Base-by-base conservation (phyloP, 1,139 yeast genomes). In the Scheffersomyces lignicola region DNA sequence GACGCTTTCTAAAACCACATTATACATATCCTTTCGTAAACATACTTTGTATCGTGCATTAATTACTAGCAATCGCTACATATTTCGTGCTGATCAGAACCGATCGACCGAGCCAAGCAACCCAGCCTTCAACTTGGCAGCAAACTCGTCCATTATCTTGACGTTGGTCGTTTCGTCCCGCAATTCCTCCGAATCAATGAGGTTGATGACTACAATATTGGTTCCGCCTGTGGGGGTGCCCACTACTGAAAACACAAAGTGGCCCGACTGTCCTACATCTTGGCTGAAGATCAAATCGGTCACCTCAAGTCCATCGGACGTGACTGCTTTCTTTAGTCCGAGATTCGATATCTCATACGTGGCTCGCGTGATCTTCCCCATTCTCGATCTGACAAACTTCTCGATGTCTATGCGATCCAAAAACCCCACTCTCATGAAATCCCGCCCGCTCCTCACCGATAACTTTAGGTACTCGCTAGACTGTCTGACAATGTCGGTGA, bases 291-390 rank as follows among this genome's bases (percentile, higher is more conserved):
- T 40, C 18, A 58, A 36, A 30, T 60, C 52, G 8, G 32, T 29
- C 13, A 40, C 31, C 25, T 16, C 47, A 44, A 5, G 48, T 4
- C 48, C 48, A 5, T 32, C 23, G 2, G 24, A n/a, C 15, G 38
- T 31, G 3, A 11, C 6, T 11, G 42, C 32, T 3, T 39, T 35
- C 5, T 34, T 35, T 22, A 30, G 33, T 3, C 69, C 69, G 15
- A 62, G 32, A 37, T 63, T 63, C 3, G 68, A 61, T 2, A 58
- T 34, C 40, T 53, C 64, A 17, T 60, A 34, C 7, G 58, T 51
- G 12, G 34, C 23, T 18, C 46, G 28, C n/a, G 37, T 33, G 7
- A 37, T 25, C 5, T 12, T 22, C 3, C 47, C 51, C 6, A 45
- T 24, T 18, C 37, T 46, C 1, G 28, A n/a, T 4, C 34, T 24